Evolutionary conservation across 495 filamentous ascomycete genomes (phyloP).

Genomic region (Daldinia bambusicola): DNA sequence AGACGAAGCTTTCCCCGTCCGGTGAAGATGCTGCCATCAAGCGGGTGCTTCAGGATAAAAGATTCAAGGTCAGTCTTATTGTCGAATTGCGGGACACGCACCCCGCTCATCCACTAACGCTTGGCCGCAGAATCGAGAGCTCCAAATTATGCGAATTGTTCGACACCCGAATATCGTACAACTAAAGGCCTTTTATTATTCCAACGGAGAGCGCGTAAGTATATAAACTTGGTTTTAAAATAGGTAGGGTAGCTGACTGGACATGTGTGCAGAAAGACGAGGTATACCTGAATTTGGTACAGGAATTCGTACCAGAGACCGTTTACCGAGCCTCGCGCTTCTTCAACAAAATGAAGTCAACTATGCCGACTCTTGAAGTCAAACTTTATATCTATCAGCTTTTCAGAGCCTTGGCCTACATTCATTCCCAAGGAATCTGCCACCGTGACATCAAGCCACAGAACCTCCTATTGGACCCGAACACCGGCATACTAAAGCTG

Average conservation of each 20-base stretch:
- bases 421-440: slow-evolving; percentile 99
- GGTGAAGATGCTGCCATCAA: slow-evolving; percentile 99
- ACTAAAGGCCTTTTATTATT: slow-evolving; percentile 99
- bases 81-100: slow-evolving; percentile 3
- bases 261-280: slow-evolving; percentile 83
- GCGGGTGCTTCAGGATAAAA: slow-evolving; percentile 96
- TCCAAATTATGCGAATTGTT: slow-evolving; percentile 99
- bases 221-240: slow-evolving; percentile 6
- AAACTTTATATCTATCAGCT: slow-evolving; percentile 99
- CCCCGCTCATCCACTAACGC: slow-evolving; percentile 49
- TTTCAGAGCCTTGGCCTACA: slow-evolving; percentile 97
- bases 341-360: slow-evolving; percentile 99
- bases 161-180: slow-evolving; percentile 98
- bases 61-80: slow-evolving; percentile 83
- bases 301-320: slow-evolving; percentile 98
- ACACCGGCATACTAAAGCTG: slow-evolving; percentile 91
- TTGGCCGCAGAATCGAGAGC: slow-evolving; percentile 84
- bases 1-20: slow-evolving; percentile 96
- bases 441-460: slow-evolving; percentile 99
- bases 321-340: slow-evolving; percentile 98
- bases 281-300: slow-evolving; percentile 97
- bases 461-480: slow-evolving; percentile 92
- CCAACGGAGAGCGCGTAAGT: slow-evolving; percentile 94
- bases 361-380: slow-evolving; percentile 98
- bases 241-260: slow-evolving; percentile 35